Base-by-base conservation (phyloP, 208 protist genomes). In the Lotmaria passim region DNA sequence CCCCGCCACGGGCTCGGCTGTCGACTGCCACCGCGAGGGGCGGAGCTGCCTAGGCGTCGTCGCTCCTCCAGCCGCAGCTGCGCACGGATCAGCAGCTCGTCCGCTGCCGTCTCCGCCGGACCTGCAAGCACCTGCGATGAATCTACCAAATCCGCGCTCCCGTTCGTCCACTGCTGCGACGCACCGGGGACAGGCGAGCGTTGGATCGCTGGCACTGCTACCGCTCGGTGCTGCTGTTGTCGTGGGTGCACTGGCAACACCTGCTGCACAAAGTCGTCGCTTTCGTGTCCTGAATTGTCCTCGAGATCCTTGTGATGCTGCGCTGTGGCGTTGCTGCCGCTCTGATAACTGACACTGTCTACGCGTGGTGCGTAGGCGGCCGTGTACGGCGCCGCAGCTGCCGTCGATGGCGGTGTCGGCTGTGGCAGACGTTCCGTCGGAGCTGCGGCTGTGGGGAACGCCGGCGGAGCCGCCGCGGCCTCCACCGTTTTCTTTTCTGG, bases 21-120 rank as follows among this genome's bases (percentile, higher is more conserved):
- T 6, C 51, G 33, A 41, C 69, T 68, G 21, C 41, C 59, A 24
- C 39, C 57, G 57, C 50, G 38, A n/a, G 34, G 43, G 47, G 24
- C 57, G 11, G 61, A 6, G 31, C 23, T 47, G 36, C 48, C 53
- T 30, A 50, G 55, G 21, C 73, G 73, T 12, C 75, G 67, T 7
- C 72, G 73, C 62, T 82, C 83, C 51, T 83, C 69, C 34, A 88
- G 44, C 17, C 83, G 79, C 43, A 83, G 66, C 57, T 82, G 73
- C n/a, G 79, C 83, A 34, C 75, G 73, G 12, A 82, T 52, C 57
- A 88, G 72, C 44, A 88, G 47, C 48, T 73, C 69, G 10, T 81
- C 69, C 7, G 59, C 31, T 28, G 67, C 59, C 23, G 68, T 52
- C 48, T 73, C 81, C 15, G 33, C 47, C n/a, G 52, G 63, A 34